Percentiles rank a stretch among this genome's conserved stretches.
Conservation (phyloP, 176 grass and related monocot species). For the Alopecurus myosuroides region DNA sequence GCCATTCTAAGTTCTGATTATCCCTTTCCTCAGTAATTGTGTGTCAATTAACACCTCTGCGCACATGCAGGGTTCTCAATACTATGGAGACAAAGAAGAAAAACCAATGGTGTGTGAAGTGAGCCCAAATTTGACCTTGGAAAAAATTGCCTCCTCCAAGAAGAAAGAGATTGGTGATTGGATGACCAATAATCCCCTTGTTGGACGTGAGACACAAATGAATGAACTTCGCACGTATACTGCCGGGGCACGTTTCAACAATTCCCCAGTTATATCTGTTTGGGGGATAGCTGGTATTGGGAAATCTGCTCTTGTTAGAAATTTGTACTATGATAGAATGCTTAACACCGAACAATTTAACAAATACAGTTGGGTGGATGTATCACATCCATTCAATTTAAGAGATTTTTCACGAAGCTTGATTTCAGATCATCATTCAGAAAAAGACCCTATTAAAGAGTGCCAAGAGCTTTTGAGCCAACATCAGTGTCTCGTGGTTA, state of each 20-base stretch:
- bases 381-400: background rate
- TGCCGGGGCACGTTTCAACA: background rate
- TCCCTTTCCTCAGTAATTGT: background rate
- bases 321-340: background rate
- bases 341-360: background rate
- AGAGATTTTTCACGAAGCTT: background rate
- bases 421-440: background rate
- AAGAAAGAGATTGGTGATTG: background rate
- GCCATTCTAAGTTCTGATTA: background rate
- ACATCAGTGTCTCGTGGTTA: background rate
- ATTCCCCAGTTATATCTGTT: background rate
- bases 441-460: background rate
- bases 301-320: constrained; percentile 1
- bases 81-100: background rate
- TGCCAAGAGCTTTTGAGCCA: background rate
- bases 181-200: background rate
- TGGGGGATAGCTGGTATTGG: constrained; percentile 20
- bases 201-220: background rate
- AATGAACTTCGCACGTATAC: background rate
- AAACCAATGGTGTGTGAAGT: background rate
- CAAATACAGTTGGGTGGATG: background rate
- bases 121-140: background rate
- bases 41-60: background rate
- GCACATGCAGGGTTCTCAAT: background rate
- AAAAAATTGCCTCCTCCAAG: background rate